These are phyloP conservation scores for Styphnolobium japonicum DNA, from an alignment of 306 rosid species.

Conservation along the genomic window DNA sequence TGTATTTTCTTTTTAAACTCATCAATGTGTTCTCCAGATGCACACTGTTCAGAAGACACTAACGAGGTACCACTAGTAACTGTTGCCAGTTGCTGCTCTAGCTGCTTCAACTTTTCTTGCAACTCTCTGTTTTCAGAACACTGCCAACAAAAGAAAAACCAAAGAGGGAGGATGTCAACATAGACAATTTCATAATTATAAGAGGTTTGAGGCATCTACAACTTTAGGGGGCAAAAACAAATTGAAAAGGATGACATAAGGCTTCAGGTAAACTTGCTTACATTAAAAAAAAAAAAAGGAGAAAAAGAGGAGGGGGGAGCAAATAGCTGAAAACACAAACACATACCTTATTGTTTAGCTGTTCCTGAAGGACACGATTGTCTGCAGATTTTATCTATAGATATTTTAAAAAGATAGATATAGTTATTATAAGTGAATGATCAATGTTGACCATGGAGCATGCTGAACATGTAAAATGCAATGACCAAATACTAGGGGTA, in stretches of 20 bases:
- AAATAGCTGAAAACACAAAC: neutral
- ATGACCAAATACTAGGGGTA: neutral
- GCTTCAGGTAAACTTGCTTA: neutral
- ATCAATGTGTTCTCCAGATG: constrained; percentile 56
- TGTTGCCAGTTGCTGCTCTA: constrained; percentile 63
- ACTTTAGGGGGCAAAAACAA: neutral
- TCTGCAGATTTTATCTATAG: constrained; percentile 91
- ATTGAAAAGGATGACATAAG: neutral
- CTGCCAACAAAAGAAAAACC: constrained; percentile 47
- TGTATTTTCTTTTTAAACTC: constrained; percentile 82
- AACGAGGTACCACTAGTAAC: constrained; percentile 38
- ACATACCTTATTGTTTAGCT: constrained; percentile 79
- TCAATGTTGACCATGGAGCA: neutral
- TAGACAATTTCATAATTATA: neutral
- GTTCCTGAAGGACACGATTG: constrained; percentile 94
- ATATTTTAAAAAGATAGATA: neutral
- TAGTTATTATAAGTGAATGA: neutral
- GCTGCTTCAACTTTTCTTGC: constrained; percentile 63
- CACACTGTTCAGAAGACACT: constrained; percentile 39
- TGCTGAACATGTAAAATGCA: constrained; percentile 3
- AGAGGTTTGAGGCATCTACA: constrained; percentile 6
- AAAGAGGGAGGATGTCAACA: neutral
- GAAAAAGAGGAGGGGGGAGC: neutral
- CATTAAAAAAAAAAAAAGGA: neutral
- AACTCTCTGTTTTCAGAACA: constrained; percentile 73